These are phyloP conservation scores for Amyloporia xantha DNA, from an alignment of 768 basidiomycete genomes.

Conservation along the genomic window DNA sequence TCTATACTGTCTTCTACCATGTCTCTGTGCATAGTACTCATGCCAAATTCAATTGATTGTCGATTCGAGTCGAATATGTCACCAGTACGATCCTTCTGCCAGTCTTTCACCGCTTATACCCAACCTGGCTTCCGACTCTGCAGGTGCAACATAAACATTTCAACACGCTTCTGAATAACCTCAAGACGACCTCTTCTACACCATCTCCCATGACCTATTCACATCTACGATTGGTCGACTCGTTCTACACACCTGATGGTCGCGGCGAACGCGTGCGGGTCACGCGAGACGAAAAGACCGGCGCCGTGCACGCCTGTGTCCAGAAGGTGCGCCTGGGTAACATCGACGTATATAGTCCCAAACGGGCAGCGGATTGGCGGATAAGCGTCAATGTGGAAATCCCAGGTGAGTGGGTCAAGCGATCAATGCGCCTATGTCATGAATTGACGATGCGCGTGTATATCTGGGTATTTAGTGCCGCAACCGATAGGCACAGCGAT, in stretches of 20 bases:
- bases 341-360: conserved; percentile 82
- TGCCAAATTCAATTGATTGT: conserved; percentile 51
- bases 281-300: conserved; percentile 73
- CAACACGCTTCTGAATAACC: conserved; percentile 81
- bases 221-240: conserved; percentile 75
- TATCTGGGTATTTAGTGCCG: conserved; percentile 34
- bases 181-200: conserved; percentile 52
- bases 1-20: background rate
- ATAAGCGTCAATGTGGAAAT: conserved; percentile 91
- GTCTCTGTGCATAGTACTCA: conserved; percentile 46
- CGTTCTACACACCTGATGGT: conserved; percentile 53
- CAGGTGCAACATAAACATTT: conserved; percentile 85
- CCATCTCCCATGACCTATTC: conserved; percentile 61
- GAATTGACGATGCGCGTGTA: background rate
- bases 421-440: no score
- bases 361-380: conserved; percentile 82
- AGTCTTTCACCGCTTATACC: conserved; percentile 24
- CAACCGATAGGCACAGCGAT: conserved; percentile 61
- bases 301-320: conserved; percentile 59
- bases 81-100: conserved; percentile 34
- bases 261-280: conserved; percentile 66
- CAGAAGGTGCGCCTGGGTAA: conserved; percentile 81
- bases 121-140: background rate
- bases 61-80: conserved; percentile 95
- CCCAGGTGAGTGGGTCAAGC: conserved; percentile 57